Percentiles rank a stretch among this genome's conserved stretches.
phyloP scores from a whole-genome alignment of 2,329 filamentous ascomycete species.

The Talaromyces funiculosus region DNA sequence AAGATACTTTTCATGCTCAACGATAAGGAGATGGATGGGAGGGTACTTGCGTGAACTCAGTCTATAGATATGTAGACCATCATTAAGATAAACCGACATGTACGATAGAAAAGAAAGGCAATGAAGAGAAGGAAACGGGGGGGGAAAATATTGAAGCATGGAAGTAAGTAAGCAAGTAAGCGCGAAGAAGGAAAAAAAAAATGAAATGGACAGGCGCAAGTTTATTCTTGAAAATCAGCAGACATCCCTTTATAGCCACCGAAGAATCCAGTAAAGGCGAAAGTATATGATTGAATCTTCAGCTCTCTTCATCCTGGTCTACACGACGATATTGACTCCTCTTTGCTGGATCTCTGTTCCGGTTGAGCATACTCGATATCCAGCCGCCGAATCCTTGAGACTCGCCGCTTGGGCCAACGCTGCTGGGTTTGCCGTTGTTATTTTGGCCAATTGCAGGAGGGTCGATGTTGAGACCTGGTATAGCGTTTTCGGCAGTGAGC shows the following conservation, averaged over 20 bases:
- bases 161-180: not conserved
- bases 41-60: not conserved
- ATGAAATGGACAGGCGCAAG: not conserved
- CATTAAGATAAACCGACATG: slow-evolving; percentile 17
- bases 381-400: slow-evolving; percentile 60
- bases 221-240: not conserved
- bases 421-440: slow-evolving; percentile 44
- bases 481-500: slow-evolving; percentile 59
- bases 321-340: slow-evolving; percentile 40
- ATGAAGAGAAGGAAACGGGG: slow-evolving; percentile 4
- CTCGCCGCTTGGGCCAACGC: slow-evolving; percentile 27
- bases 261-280: slow-evolving; percentile 12
- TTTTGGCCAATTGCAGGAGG: slow-evolving; percentile 58
- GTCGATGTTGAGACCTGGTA: slow-evolving; percentile 77
- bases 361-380: slow-evolving; percentile 62
- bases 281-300: slow-evolving; percentile 17
- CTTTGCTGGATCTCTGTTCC: slow-evolving; percentile 37
- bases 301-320: slow-evolving; percentile 42
- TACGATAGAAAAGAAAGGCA: slow-evolving; percentile 11
- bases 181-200: not conserved
- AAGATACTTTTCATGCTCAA: not conserved
- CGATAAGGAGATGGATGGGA: not conserved
- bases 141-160: not conserved
- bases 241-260: not conserved
- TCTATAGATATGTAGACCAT: slow-evolving; percentile 10